A percentile compares a stretch with the other conserved stretches of the same genome.
Evolutionary conservation across 345 rosid genomes (phyloP).

Genomic region (Citrus medica): DNA sequence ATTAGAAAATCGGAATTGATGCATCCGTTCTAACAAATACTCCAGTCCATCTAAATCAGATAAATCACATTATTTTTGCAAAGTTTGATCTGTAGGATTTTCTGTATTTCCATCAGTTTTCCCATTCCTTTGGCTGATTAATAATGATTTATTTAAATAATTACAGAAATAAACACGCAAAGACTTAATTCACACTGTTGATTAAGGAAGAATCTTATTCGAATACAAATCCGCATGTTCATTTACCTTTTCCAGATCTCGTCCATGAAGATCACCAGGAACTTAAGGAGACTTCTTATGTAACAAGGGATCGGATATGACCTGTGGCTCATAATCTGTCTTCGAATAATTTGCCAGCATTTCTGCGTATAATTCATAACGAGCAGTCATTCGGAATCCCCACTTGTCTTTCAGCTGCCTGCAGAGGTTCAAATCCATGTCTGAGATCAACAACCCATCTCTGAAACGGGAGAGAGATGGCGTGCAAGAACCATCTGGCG

Average conservation of each 20-base stretch:
- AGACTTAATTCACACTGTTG: background rate
- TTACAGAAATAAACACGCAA: background rate
- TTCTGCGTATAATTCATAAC: conserved; percentile 70
- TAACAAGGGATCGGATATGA: conserved; percentile 69
- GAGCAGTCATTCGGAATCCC: conserved; percentile 90
- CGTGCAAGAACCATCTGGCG: conserved; percentile 93
- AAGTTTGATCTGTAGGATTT: background rate
- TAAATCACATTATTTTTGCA: background rate
- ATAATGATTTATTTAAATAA: background rate
- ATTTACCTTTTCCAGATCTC: conserved; percentile 5
- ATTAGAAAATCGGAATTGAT: background rate
- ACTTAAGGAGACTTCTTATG: conserved; percentile 52
- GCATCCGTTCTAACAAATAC: background rate
- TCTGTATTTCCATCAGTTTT: background rate
- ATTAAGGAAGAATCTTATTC: background rate
- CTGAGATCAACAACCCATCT: conserved; percentile 79
- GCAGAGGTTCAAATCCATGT: conserved; percentile 92
- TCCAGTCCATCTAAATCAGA: background rate
- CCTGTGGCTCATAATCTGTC: conserved; percentile 75
- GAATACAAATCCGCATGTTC: conserved; percentile 3
- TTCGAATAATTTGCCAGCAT: conserved; percentile 51
- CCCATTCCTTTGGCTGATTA: background rate
- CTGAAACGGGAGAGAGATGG: conserved; percentile 74
- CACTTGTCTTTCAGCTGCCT: conserved; percentile 91
- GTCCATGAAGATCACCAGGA: conserved; percentile 3